Base-by-base conservation (phyloP, 768 basidiomycete species). In the Melanogaster broomeanus region DNA sequence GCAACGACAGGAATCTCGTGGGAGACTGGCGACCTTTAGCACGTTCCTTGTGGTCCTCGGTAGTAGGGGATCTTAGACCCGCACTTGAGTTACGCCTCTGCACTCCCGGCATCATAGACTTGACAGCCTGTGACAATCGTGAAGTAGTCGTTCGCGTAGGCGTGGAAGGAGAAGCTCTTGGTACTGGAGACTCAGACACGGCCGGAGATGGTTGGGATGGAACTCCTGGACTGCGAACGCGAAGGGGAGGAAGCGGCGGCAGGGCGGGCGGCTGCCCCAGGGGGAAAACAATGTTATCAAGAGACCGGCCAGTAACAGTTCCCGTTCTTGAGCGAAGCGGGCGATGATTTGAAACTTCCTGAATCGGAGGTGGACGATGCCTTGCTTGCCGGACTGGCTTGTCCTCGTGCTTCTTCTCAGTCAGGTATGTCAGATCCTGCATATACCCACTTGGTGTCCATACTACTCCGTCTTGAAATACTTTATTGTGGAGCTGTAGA, bases 401-500 rank as follows among this genome's bases (percentile, higher is more conserved):
- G 8, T 49, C 35, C 21, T 38, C 55, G 3, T 25, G 21, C 42
- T 16, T 37, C 16, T 24, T 54, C 27, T 24, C 42, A 7, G 44
- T 42, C 22, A 53, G 18, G 19, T 40, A 39, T 6, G 53, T 40
- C 13, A 65, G 27, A 22, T 65, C 63, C 34, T 59, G 55, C 11
- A 22, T 31, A 37, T 56, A 53, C 38, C 68, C 69, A 28, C 65
- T 69, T 6, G 70, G 68, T 12, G 69, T 64, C 54, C 58, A 59
- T 11, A 64, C 61, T n/a, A 58, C 33, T 9, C 60, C 64, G 18
- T 61, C 53, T 22, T 59, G 60, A 33, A 73, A 75, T 6, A 75
- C 66, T 24, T 62, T 58, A 2, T 30, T 25, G 42, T 74, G 73
- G 13, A 75, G 65, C 15, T 72, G 63, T n/a, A 46, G 33, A 42